Base-by-base conservation (phyloP, 257 asterid species). In the Scutellaria baicalensis region DNA sequence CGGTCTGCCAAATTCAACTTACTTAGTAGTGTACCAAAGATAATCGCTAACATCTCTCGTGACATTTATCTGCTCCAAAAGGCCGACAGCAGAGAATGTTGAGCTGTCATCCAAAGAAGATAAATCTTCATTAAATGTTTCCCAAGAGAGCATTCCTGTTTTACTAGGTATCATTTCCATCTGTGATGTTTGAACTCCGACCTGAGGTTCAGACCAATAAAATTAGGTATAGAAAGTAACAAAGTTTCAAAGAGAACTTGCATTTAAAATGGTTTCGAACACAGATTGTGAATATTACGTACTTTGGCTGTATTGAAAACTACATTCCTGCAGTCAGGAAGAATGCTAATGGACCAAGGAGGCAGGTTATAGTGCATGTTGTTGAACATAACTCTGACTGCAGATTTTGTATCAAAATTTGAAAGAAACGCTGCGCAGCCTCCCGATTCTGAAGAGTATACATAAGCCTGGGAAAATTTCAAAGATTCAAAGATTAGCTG, bases 281-380 rank as follows among this genome's bases (percentile, higher is more conserved):
- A 54, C 6, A 3, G 57, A 50, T 59, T 23, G 10, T 8, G 38
- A 50, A 64, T 7, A 36, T 38, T 42, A 73, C 96, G 0, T 84
- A 91, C 99, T 58, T 84, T 88, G 81, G 99, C 99, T 11, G 99
- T 91, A 66, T 91, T 94, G 83, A 86, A 94, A 74, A 84, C 94
- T 3, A 73, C 98, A 56, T 92, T 86, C 70, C 91, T 81, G 96
- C 99, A 91, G 80, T 89, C 97, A 0, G 96, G 91, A 63, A 94
- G 96, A 76, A 94, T 94, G 84, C 99, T 94, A 78, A 94, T 86
- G 51, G 98, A 94, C 99, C 95, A 89, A 58, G 99, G 92, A 58
- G 89, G 97, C 68, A 94, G 75, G 71, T 77, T 81, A 48, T 89
- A 89, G 63, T 89, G 97, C 95, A 85, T 81, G 84, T 89, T 86